These are phyloP conservation scores for Globisporangium rhizosaccharum DNA, from an alignment of 352 stramenopile species.

Conservation along the genomic window DNA sequence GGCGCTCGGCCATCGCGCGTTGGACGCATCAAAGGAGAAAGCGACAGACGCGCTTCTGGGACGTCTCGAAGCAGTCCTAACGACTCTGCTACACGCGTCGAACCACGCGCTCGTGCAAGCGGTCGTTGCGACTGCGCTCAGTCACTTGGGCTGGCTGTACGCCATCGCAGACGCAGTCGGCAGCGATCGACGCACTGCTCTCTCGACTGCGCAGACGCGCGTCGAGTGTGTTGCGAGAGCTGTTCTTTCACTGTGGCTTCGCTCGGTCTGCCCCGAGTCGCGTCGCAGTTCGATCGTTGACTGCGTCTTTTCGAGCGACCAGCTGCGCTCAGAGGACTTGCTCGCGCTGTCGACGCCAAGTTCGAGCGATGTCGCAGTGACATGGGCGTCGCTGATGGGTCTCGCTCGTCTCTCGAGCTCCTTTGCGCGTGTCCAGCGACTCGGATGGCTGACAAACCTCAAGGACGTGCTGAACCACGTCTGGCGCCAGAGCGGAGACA, in stretches of 20 bases:
- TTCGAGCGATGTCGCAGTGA: constrained; percentile 9
- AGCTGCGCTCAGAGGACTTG: background rate
- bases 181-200: background rate
- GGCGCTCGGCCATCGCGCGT: constrained; percentile 20
- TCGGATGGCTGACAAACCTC: constrained; percentile 43
- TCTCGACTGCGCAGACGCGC: background rate
- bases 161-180: background rate
- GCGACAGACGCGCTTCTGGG: constrained; percentile 16
- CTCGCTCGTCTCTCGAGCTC: constrained; percentile 22
- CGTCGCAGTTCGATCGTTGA: background rate
- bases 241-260: constrained; percentile 1
- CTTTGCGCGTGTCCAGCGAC: constrained; percentile 23
- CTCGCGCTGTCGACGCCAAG: constrained; percentile 1
- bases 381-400: constrained; percentile 31
- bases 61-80: constrained; percentile 21
- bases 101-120: constrained; percentile 1
- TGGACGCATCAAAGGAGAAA: constrained; percentile 19
- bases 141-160: constrained; percentile 5
- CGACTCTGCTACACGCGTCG: constrained; percentile 16
- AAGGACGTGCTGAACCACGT: constrained; percentile 23
- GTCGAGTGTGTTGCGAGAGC: constrained; percentile 3
- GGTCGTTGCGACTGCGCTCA: background rate
- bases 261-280: background rate
- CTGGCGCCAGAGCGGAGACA: constrained; percentile 13
- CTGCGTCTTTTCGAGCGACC: constrained; percentile 1